Conservation (phyloP, 2,329 filamentous ascomycete species). For the Hymenoscyphus repandus region DNA sequence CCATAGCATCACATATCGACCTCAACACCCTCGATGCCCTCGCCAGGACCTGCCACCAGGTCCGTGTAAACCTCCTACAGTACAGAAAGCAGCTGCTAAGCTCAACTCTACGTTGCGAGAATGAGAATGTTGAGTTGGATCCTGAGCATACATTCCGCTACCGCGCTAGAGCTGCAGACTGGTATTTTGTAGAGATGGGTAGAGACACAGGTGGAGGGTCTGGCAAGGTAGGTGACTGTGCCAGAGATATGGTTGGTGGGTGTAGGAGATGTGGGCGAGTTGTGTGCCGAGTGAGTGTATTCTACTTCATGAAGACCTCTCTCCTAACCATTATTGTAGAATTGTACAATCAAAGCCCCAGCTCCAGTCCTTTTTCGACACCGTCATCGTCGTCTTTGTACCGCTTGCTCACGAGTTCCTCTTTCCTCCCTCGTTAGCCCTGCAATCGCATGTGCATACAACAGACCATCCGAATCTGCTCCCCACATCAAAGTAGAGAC, state of each 20-base stretch:
- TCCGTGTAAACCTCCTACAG: slow-evolving; percentile 72
- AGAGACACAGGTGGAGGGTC: slow-evolving; percentile 41
- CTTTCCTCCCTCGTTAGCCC: slow-evolving; percentile 45
- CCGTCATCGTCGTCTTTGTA: slow-evolving; percentile 77
- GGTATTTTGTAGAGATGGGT: slow-evolving; percentile 54
- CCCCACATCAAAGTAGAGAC: slow-evolving; percentile 44
- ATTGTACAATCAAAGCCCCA: slow-evolving; percentile 83
- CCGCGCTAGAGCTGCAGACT: slow-evolving; percentile 51
- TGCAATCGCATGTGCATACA: slow-evolving; percentile 25
- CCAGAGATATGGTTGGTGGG: slow-evolving; percentile 78
- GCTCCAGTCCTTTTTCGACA: slow-evolving; percentile 60
- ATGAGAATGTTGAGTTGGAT: slow-evolving; percentile 56
- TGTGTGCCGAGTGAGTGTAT: slow-evolving; percentile 68
- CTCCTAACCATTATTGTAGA: slow-evolving; percentile 46
- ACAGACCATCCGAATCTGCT: slow-evolving; percentile 43
- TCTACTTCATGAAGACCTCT: not conserved
- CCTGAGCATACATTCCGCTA: slow-evolving; percentile 52
- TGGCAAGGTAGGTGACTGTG: slow-evolving; percentile 73
- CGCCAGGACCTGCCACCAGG: slow-evolving; percentile 73
- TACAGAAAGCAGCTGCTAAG: slow-evolving; percentile 69
- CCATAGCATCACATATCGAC: slow-evolving; percentile 73
- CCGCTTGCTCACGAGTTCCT: slow-evolving; percentile 67
- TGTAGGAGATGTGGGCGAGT: slow-evolving; percentile 73
- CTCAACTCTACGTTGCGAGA: slow-evolving; percentile 73
- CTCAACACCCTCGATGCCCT: slow-evolving; percentile 82